These are phyloP conservation scores for Aurantiochytrium sp. DNA, from an alignment of 108 stramenopile genomes.

Conservation along the genomic window DNA sequence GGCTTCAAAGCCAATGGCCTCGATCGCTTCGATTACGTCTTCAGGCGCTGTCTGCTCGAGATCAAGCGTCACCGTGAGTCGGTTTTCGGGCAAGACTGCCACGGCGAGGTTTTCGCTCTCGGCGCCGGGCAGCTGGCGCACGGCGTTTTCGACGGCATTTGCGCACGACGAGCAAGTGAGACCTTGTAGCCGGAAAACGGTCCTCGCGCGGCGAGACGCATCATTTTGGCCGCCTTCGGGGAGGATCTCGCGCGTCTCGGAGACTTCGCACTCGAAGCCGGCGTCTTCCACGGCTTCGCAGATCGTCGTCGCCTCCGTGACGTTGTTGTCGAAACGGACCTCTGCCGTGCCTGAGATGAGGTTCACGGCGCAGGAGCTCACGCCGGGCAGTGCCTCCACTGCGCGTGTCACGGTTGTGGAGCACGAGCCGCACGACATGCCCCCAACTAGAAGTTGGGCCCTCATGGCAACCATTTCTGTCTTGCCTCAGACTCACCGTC, in stretches of 20 bases:
- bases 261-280: neutral
- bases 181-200: neutral
- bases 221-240: neutral
- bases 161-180: slow-evolving; percentile 5
- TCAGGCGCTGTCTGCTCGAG: neutral
- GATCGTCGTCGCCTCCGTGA: neutral
- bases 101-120: neutral
- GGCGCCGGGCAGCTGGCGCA: neutral
- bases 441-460: neutral
- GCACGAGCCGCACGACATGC: slow-evolving; percentile 5
- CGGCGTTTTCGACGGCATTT: neutral
- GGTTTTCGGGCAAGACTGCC: neutral
- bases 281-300: neutral
- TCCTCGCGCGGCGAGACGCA: neutral
- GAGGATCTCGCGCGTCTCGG: neutral
- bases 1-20: neutral
- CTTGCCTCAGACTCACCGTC: too few species aligned
- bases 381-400: neutral
- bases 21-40: neutral
- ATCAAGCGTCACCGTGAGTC: neutral
- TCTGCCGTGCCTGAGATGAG: neutral
- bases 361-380: neutral
- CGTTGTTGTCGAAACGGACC: neutral
- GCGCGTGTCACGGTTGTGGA: neutral
- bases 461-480: neutral